Percentiles rank a stretch among this genome's conserved stretches.
These are phyloP conservation scores for Phalaenopsis aphrodite DNA, from an alignment of 106 monocot species.

Conservation along the genomic window DNA sequence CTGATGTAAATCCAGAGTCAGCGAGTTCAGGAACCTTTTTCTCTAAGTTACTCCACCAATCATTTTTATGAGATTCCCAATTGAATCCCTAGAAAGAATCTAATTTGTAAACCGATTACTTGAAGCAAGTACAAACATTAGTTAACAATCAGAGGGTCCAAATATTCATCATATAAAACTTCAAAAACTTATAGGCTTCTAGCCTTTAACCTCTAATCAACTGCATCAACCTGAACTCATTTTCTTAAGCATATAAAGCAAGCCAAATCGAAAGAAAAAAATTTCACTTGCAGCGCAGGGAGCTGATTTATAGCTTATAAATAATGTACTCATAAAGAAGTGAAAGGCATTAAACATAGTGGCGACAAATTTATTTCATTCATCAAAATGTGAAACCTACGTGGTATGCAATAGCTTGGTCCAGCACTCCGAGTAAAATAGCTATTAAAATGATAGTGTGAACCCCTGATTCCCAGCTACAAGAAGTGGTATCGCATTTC, in stretches of 20 bases:
- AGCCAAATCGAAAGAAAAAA: background rate
- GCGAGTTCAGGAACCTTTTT: slow-evolving; percentile 47
- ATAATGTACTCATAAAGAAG: background rate
- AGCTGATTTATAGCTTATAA: background rate
- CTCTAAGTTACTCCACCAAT: slow-evolving; percentile 66
- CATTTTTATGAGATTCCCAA: slow-evolving; percentile 83
- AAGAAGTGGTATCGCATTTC: too few species aligned
- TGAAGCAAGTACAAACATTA: background rate
- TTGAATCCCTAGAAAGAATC: slow-evolving; percentile 56
- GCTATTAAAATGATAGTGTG: too few species aligned
- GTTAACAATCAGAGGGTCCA: background rate
- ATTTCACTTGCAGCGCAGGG: background rate
- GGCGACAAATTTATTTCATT: background rate
- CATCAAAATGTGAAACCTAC: background rate
- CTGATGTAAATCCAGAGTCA: slow-evolving; percentile 72
- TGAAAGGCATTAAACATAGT: background rate
- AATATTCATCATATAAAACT: background rate
- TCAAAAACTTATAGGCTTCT: background rate
- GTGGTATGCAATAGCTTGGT: background rate
- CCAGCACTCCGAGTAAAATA: background rate
- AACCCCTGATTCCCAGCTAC: too few species aligned
- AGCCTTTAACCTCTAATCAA: background rate
- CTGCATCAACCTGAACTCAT: background rate
- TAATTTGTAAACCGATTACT: background rate
- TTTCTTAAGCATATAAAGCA: background rate